phyloP scores from a whole-genome alignment of 148 eudicot species.

The Gaultheria prostrata region DNA sequence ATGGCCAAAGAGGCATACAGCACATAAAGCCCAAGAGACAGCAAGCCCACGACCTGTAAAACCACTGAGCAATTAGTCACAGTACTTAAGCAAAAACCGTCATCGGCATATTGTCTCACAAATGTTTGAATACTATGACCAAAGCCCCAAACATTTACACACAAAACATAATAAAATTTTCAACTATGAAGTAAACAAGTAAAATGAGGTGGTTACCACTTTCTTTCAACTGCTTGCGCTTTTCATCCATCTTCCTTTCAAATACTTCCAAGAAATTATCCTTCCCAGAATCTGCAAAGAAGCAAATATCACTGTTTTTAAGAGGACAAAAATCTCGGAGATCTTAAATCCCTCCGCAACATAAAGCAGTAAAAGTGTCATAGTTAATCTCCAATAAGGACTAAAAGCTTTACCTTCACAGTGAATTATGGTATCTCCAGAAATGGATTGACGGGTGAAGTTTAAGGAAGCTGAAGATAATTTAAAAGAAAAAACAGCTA shows the following conservation, averaged over 20 bases:
- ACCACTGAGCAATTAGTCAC: conserved; percentile 5
- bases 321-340: neutral
- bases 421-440: neutral
- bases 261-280: conserved; percentile 65
- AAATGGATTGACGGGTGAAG: neutral
- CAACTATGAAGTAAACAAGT: neutral
- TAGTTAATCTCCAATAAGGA: neutral
- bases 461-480: neutral
- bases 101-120: neutral
- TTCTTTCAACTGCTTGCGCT: conserved; percentile 66
- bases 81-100: neutral
- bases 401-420: conserved; percentile 1
- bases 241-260: conserved; percentile 88
- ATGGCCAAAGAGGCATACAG: conserved; percentile 92
- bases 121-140: neutral
- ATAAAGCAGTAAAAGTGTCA: neutral
- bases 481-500: neutral
- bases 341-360: neutral
- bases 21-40: conserved; percentile 95
- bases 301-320: conserved; percentile 7
- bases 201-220: conserved; percentile 52
- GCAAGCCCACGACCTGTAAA: conserved; percentile 84
- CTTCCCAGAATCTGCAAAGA: conserved; percentile 67
- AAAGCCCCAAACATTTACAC: neutral
- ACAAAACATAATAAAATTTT: neutral